Percentiles rank a stretch among this genome's conserved stretches.
Conservation (phyloP, 164 flowering plant species). For the Stephania yunnanensis region DNA sequence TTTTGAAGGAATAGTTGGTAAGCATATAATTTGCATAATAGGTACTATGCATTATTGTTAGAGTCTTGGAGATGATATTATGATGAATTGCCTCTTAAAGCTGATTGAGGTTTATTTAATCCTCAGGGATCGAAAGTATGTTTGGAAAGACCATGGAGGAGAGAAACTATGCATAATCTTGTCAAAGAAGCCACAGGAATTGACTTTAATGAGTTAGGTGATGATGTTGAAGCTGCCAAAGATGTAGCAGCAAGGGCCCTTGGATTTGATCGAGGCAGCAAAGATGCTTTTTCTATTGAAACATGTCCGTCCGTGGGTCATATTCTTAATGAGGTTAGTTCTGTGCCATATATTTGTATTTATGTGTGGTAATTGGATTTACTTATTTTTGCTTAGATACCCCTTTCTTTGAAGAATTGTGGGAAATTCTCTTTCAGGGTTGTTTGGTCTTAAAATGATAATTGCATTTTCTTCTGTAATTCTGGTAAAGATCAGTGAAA, state of each 20-base stretch:
- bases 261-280: constrained; percentile 30
- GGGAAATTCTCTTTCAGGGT: neutral
- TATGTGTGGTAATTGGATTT: neutral
- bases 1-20: neutral
- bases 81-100: neutral
- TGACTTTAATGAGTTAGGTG: constrained; percentile 57
- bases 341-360: neutral
- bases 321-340: constrained; percentile 75
- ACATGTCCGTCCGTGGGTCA: constrained; percentile 80
- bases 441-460: neutral
- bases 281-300: constrained; percentile 43
- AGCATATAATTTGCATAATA: neutral
- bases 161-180: constrained; percentile 97
- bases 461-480: neutral
- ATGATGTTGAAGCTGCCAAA: constrained; percentile 64
- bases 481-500: neutral
- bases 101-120: constrained; percentile 13
- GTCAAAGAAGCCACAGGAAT: constrained; percentile 85
- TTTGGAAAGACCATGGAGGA: constrained; percentile 91
- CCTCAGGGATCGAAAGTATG: constrained; percentile 72
- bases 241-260: constrained; percentile 42
- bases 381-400: neutral
- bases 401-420: neutral
- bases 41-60: neutral
- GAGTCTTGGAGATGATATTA: neutral